Base-by-base conservation (phyloP, 2,329 filamentous ascomycete species). In the Huntiella moniliformis region DNA sequence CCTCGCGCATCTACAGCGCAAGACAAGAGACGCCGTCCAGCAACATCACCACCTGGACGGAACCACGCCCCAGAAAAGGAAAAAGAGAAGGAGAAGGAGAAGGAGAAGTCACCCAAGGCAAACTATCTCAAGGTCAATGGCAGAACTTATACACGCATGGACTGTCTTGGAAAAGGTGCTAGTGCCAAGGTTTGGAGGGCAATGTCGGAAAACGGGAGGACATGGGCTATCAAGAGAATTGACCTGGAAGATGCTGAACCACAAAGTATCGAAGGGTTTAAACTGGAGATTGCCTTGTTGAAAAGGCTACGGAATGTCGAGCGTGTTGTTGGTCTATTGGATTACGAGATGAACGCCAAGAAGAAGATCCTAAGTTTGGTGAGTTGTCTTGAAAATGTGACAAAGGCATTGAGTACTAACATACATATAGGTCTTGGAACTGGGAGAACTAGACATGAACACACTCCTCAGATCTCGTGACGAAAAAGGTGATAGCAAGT, bases 161-260 rank as follows among this genome's bases (percentile, higher is more conserved):
- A 94, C 58, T 84, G 82, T 53, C 79, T 98, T 53, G 91, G 91
- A 7, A 79, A 87, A 48, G 91, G 91, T 51, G 91, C 91, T 31
- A 95, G 85, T 54, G 87, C 82, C 42, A 87, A 92, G 56, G 91
- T 98, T 1, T 98, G 94, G 61, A 79, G 86, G 39, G 91, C 98
- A 32, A 93, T 93, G 67, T 88, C 91, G 0, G 91, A 98, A 60
- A 96, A 95, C 57, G 87, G 85, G 56, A 92, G 87, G 59, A 84
- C 94, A 61, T 87, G 94, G 61, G 91, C 91, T 1, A 64, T 98
- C 53, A 98, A 98, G 64, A 73, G 85, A 42, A 91, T 98, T 17
- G 84, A 88, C 44, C 69, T 96, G 5, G 86, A 93, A 56, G 82
- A 88, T 55, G 82, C 85, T 22, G 88, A 98, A 56, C 84, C 91